Evolutionary conservation across 768 basidiomycete genomes (phyloP).

Genomic region (Xerocomus potaroensis): DNA sequence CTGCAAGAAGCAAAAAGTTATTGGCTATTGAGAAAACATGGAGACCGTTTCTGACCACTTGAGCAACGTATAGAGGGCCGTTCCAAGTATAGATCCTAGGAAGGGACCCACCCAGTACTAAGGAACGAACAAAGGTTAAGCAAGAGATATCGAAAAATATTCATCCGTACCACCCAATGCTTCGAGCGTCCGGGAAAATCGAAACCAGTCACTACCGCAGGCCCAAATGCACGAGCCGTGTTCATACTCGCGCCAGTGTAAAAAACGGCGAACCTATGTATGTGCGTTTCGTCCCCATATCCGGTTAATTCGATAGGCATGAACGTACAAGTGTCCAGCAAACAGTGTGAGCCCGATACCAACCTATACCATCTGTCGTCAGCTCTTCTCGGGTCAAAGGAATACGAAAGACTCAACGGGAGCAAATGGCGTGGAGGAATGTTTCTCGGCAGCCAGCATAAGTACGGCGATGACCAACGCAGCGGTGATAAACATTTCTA

Average conservation of each 20-base stretch:
- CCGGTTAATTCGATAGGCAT: not conserved
- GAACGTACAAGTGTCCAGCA: conserved; percentile 53
- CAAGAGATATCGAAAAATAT: not conserved
- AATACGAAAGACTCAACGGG: conserved; percentile 39
- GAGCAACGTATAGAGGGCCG: conserved; percentile 52
- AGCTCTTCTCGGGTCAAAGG: conserved; percentile 1
- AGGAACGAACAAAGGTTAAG: conserved; percentile 5
- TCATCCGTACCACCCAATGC: conserved; percentile 60
- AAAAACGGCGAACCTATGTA: conserved; percentile 48
- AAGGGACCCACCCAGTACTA: conserved; percentile 73
- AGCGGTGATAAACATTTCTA: conserved; percentile 68
- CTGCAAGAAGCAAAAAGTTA: conserved; percentile 8
- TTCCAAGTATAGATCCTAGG: conserved; percentile 58
- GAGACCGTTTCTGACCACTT: conserved; percentile 40
- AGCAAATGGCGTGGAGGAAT: conserved; percentile 59
- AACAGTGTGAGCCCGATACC: conserved; percentile 66
- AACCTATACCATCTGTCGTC: conserved; percentile 33
- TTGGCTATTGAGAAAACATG: conserved; percentile 1
- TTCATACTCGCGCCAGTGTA: conserved; percentile 70
- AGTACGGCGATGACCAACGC: conserved; percentile 59
- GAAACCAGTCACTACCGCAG: conserved; percentile 64
- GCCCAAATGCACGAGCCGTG: conserved; percentile 65
- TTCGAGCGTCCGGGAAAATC: conserved; percentile 27
- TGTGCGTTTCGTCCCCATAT: not conserved
- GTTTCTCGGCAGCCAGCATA: conserved; percentile 72